Evolutionary conservation across 495 filamentous ascomycete species (phyloP).

Genomic region (Wilcoxina mikolae): DNA sequence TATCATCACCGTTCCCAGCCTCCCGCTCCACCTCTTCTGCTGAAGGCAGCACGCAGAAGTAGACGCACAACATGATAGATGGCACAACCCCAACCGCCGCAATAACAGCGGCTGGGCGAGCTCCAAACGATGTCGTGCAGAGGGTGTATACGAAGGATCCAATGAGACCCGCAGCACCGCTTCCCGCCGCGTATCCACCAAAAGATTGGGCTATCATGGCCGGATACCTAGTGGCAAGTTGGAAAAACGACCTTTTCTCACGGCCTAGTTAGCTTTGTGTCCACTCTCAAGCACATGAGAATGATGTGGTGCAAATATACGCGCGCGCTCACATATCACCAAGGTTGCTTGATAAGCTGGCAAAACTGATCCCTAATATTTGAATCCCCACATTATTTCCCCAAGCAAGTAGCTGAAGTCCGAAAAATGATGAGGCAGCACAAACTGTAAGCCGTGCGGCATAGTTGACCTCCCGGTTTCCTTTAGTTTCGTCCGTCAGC

Average conservation of each 20-base stretch:
- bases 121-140: constrained; percentile 12
- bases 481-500: constrained; percentile 2
- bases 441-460: constrained; percentile 18
- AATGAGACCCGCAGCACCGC: constrained; percentile 16
- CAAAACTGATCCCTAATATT: constrained; percentile 17
- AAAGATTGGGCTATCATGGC: constrained; percentile 14
- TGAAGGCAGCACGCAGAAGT: constrained; percentile 13
- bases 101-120: constrained; percentile 12
- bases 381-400: constrained; percentile 11
- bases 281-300: neutral
- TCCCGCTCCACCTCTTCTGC: neutral
- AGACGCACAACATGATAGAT: constrained; percentile 11
- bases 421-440: constrained; percentile 17
- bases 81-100: constrained; percentile 15
- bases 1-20: constrained; percentile 4
- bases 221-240: constrained; percentile 16
- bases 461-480: constrained; percentile 18
- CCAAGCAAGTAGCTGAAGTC: constrained; percentile 18
- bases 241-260: constrained; percentile 17
- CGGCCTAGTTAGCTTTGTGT: neutral
- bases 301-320: neutral
- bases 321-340: constrained; percentile 22
- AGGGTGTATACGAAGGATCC: constrained; percentile 16
- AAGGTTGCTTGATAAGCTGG: constrained; percentile 17
- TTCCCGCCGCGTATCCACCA: constrained; percentile 20